A percentile compares a stretch with the other conserved stretches of the same genome.
Conservation (phyloP, 2,329 filamentous ascomycete genomes). For the Hymenoscyphus infarciens region DNA sequence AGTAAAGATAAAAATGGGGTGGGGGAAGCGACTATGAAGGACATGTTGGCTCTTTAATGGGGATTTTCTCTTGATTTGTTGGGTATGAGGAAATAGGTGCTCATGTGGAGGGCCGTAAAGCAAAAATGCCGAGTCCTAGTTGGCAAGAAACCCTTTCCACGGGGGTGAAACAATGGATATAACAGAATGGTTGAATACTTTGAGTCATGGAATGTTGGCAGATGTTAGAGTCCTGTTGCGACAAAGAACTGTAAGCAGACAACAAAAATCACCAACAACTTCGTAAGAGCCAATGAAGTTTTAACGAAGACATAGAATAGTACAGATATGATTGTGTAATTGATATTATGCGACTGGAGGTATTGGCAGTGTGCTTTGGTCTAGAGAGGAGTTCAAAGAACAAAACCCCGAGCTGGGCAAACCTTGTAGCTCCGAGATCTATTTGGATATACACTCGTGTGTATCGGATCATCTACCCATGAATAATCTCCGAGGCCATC, state of each 20-base stretch:
- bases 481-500: not conserved
- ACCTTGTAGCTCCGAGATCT: not conserved
- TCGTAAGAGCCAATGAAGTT: not conserved
- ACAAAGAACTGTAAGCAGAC: not conserved
- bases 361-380: not conserved
- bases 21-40: too few relatives aligned
- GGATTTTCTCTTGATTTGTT: too few relatives aligned
- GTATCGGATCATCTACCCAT: not conserved
- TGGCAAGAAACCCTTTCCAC: not conserved
- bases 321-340: not conserved
- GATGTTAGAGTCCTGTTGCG: not conserved
- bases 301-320: not conserved
- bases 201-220: not conserved
- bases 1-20: too few relatives aligned
- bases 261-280: not conserved
- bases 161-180: not conserved
- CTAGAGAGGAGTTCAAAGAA: not conserved
- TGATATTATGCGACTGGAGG: not conserved
- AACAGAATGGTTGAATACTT: not conserved
- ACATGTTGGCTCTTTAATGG: too few relatives aligned
- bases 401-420: not conserved
- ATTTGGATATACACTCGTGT: not conserved
- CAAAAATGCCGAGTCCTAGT: too few relatives aligned
- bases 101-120: too few relatives aligned
- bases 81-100: too few relatives aligned